These are phyloP conservation scores for Hypomontagnella monticulosa DNA, from an alignment of 495 filamentous ascomycete genomes.

Conservation along the genomic window DNA sequence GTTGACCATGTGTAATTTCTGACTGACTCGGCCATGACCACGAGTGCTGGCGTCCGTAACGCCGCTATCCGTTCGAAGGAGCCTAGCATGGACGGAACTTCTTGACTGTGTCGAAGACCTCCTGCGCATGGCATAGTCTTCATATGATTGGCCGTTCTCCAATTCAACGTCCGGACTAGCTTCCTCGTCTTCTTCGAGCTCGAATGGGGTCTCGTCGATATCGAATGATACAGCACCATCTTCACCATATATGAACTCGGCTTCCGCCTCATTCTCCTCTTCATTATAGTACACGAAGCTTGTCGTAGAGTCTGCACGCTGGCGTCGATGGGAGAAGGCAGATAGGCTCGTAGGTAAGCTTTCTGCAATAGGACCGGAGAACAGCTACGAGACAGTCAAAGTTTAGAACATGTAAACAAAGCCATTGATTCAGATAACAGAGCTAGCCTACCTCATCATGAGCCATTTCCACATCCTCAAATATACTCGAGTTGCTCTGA, in stretches of 20 bases:
- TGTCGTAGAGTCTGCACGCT: conserved; percentile 81
- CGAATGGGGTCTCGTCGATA: conserved; percentile 52
- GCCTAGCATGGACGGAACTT: conserved; percentile 72
- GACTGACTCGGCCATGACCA: conserved; percentile 69
- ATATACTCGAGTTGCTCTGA: conserved; percentile 82
- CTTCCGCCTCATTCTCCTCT: conserved; percentile 59
- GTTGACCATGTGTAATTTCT: conserved; percentile 91
- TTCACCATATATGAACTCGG: conserved; percentile 21
- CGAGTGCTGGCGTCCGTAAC: conserved; percentile 68
- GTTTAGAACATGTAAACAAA: conserved; percentile 33
- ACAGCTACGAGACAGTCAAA: conserved; percentile 67
- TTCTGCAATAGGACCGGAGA: conserved; percentile 92
- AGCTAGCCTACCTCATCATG: conserved; percentile 78
- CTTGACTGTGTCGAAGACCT: conserved; percentile 59
- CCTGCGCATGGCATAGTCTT: conserved; percentile 53
- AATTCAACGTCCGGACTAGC: conserved; percentile 54
- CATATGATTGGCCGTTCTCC: conserved; percentile 47
- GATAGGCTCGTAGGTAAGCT: conserved; percentile 91
- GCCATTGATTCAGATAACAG: neutral
- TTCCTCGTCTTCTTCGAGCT: conserved; percentile 49
- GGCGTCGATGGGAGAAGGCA: conserved; percentile 83
- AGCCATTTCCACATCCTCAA: conserved; percentile 98
- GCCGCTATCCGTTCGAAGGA: conserved; percentile 71
- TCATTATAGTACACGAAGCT: conserved; percentile 91
- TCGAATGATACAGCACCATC: conserved; percentile 38